A percentile compares a stretch with the other conserved stretches of the same genome.
These are phyloP conservation scores for Annulohypoxylon moriforme DNA, from an alignment of 495 filamentous ascomycete species.

Conservation along the genomic window DNA sequence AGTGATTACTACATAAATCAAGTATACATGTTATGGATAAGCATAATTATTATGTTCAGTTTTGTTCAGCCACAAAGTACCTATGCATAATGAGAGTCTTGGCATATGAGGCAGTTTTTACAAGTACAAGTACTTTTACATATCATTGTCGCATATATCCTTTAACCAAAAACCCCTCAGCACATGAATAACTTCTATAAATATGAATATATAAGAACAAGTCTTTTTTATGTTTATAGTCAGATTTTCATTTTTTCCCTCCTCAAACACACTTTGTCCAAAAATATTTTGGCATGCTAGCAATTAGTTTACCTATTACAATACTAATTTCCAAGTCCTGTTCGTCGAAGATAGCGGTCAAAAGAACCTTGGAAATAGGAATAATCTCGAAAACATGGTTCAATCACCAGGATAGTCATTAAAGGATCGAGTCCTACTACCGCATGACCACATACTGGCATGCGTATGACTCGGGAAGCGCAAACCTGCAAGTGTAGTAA, in stretches of 20 bases:
- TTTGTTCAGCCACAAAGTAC: not conserved
- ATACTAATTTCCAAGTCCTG: not conserved
- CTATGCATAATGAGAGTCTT: not conserved
- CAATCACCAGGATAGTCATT: not conserved
- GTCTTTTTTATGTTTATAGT: not conserved
- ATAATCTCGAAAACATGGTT: slow-evolving; percentile 3
- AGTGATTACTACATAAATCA: too few species aligned
- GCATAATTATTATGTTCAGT: not conserved
- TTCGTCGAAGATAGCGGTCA: not conserved
- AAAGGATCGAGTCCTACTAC: slow-evolving; percentile 8
- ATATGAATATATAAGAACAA: not conserved
- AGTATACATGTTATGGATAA: not conserved
- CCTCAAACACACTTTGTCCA: too few species aligned
- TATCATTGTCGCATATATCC: not conserved
- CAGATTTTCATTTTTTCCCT: too few species aligned
- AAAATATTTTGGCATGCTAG: not conserved
- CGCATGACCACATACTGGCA: slow-evolving; percentile 7
- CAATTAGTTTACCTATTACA: not conserved
- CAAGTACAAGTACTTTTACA: not conserved
- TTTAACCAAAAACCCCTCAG: too few species aligned
- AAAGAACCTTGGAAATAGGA: not conserved
- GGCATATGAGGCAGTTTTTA: not conserved
- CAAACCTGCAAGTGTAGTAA: slow-evolving; percentile 29
- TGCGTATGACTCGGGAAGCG: slow-evolving; percentile 17
- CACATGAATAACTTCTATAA: not conserved